Evolutionary conservation across 225 moss, liverwort and hornwort genomes (phyloP).

Genomic region (Polytrichum formosum): DNA sequence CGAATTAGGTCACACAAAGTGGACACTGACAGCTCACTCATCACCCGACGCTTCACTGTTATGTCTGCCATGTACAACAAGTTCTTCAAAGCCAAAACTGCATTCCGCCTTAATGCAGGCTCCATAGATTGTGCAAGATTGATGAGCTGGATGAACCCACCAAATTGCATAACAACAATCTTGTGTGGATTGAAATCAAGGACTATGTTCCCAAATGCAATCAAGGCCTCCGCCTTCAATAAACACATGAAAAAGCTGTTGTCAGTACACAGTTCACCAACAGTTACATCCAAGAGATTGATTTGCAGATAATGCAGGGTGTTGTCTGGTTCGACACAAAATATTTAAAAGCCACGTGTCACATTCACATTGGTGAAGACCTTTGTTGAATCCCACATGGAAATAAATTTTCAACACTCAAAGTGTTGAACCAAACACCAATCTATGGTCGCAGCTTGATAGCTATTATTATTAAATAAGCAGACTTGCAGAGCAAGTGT

Average conservation of each 20-base stretch:
- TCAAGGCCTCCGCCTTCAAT: conserved; percentile 78
- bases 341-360: too few species aligned
- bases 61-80: conserved; percentile 91
- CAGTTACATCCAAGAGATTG: too few species aligned
- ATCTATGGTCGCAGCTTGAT: too few species aligned
- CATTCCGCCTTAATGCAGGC: conserved; percentile 75
- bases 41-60: conserved; percentile 70
- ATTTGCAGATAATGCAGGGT: too few species aligned
- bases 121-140: conserved; percentile 91
- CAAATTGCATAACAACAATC: conserved; percentile 77
- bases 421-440: too few species aligned
- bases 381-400: too few species aligned
- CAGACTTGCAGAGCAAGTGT: too few species aligned
- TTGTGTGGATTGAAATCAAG: conserved; percentile 88
- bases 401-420: too few species aligned
- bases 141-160: conserved; percentile 83
- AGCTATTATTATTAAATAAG: too few species aligned
- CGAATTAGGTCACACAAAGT: conserved; percentile 78
- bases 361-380: too few species aligned
- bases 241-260: neutral
- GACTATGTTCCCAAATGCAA: conserved; percentile 91
- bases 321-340: too few species aligned
- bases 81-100: conserved; percentile 95
- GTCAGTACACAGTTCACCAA: too few species aligned
- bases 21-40: conserved; percentile 81